Evolutionary conservation across 805 yeast species (phyloP).

Genomic region (Saccharomycopsis sp.): DNA sequence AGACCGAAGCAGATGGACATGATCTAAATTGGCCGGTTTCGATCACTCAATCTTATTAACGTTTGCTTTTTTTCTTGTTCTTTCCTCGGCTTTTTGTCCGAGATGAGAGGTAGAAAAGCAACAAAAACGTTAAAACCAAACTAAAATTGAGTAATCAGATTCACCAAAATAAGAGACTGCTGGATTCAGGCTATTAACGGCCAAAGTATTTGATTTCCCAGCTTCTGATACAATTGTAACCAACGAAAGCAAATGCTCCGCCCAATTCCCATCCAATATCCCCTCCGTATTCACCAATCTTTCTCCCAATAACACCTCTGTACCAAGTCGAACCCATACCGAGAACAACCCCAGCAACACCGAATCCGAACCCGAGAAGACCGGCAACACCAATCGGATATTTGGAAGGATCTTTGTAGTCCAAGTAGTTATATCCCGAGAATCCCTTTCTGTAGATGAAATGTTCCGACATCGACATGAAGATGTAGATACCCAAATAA

Average conservation of each 20-base stretch:
- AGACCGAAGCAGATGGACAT: not conserved
- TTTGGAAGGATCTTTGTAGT: constrained; percentile 48
- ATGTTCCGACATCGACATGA: constrained; percentile 75
- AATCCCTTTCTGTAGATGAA: constrained; percentile 65
- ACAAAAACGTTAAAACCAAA: not conserved
- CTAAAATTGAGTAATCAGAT: not conserved
- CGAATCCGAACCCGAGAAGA: constrained; percentile 67
- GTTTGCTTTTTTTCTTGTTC: not conserved
- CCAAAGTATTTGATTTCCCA: constrained; percentile 63
- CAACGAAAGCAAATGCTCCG: constrained; percentile 58
- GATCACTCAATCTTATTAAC: not conserved
- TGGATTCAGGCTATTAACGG: constrained; percentile 26
- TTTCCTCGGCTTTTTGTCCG: not conserved
- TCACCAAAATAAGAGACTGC: not conserved
- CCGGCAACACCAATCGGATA: constrained; percentile 81
- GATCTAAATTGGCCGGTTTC: not conserved
- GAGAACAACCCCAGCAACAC: constrained; percentile 76
- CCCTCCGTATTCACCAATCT: constrained; percentile 61
- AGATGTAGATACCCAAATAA: constrained; percentile 80
- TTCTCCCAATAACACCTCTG: constrained; percentile 56
- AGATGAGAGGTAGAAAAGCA: not conserved
- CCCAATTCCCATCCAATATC: constrained; percentile 85
- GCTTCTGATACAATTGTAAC: constrained; percentile 53
- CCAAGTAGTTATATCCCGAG: constrained; percentile 53
- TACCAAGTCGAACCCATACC: constrained; percentile 91